A percentile compares a stretch with the other conserved stretches of the same genome.
Conservation (phyloP, 1,139 yeast genomes). For the Lodderomyces parapsilosis region DNA sequence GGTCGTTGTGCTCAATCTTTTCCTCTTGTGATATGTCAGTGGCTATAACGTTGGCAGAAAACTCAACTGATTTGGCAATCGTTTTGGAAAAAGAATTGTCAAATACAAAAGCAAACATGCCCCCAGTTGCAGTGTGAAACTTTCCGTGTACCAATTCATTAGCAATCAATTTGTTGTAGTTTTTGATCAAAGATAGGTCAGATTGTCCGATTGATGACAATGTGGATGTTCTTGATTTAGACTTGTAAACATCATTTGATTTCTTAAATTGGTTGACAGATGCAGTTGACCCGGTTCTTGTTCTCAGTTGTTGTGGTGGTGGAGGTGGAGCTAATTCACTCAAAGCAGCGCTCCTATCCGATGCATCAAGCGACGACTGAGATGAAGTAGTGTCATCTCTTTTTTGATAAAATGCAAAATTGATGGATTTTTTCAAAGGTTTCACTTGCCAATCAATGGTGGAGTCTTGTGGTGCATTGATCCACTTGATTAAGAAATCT, state of each 20-base stretch:
- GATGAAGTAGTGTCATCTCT: constrained; percentile 22
- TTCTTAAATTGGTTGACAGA: constrained; percentile 40
- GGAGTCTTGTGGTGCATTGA: constrained; percentile 67
- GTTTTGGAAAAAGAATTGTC: constrained; percentile 91
- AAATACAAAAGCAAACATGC: constrained; percentile 82
- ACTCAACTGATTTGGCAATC: constrained; percentile 76
- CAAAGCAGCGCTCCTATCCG: constrained; percentile 3
- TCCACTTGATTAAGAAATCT: constrained; percentile 89
- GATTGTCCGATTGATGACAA: constrained; percentile 35
- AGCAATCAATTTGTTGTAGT: constrained; percentile 48
- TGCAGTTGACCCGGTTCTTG: constrained; percentile 34
- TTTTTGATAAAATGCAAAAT: constrained; percentile 57
- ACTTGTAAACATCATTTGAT: constrained; percentile 32
- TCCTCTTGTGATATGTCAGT: constrained; percentile 6
- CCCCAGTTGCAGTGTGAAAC: constrained; percentile 54
- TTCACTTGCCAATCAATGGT: constrained; percentile 76
- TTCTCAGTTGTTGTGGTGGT: constrained; percentile 14
- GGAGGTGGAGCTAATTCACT: constrained; percentile 4
- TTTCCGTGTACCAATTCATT: constrained; percentile 65
- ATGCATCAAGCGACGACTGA: constrained; percentile 3
- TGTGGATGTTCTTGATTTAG: constrained; percentile 37
- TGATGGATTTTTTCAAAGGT: constrained; percentile 82
- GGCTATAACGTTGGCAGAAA: constrained; percentile 48
- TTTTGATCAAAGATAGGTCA: constrained; percentile 38
- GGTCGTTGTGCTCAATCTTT: constrained; percentile 9